A percentile compares a stretch with the other conserved stretches of the same genome.
Evolutionary conservation across 1,284 basidiomycete genomes (phyloP).

Genomic region (Ustilago cynodontis): DNA sequence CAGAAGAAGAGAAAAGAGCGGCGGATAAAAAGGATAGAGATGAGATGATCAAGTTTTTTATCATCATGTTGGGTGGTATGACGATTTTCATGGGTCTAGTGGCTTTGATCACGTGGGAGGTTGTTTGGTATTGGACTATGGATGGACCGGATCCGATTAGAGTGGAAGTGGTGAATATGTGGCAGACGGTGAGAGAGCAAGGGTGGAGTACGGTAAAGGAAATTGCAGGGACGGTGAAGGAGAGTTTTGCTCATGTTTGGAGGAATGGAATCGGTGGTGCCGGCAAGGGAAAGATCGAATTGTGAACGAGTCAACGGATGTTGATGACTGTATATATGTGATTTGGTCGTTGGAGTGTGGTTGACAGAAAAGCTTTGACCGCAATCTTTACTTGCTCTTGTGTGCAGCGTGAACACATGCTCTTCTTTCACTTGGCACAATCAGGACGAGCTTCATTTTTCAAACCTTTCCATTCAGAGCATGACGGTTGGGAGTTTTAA

Average conservation of each 20-base stretch:
- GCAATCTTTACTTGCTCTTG: too few relatives aligned
- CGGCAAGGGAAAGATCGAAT: slow-evolving; percentile 19
- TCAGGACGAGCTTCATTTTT: too few relatives aligned
- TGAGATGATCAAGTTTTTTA: slow-evolving; percentile 56
- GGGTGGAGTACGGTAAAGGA: slow-evolving; percentile 19
- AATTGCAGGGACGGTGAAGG: slow-evolving; percentile 14
- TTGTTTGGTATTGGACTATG: slow-evolving; percentile 58
- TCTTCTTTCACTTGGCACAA: too few relatives aligned
- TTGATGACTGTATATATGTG: neutral
- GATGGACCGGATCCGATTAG: slow-evolving; percentile 56
- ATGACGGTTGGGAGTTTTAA: too few relatives aligned
- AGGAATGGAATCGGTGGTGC: slow-evolving; percentile 17
- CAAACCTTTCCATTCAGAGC: too few relatives aligned
- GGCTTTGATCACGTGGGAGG: slow-evolving; percentile 54
- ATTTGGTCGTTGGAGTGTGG: too few relatives aligned
- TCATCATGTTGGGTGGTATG: slow-evolving; percentile 50
- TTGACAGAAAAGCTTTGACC: too few relatives aligned
- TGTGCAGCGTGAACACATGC: too few relatives aligned
- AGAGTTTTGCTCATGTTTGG: slow-evolving; percentile 25
- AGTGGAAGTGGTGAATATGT: neutral
- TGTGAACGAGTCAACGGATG: too few relatives aligned
- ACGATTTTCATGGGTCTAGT: slow-evolving; percentile 48
- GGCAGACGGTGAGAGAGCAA: slow-evolving; percentile 7
- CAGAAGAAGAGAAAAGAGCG: slow-evolving; percentile 33
- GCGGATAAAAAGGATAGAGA: slow-evolving; percentile 43